These are phyloP conservation scores for Exophiala alcalophila DNA, from an alignment of 2,329 filamentous ascomycete species.

Conservation along the genomic window DNA sequence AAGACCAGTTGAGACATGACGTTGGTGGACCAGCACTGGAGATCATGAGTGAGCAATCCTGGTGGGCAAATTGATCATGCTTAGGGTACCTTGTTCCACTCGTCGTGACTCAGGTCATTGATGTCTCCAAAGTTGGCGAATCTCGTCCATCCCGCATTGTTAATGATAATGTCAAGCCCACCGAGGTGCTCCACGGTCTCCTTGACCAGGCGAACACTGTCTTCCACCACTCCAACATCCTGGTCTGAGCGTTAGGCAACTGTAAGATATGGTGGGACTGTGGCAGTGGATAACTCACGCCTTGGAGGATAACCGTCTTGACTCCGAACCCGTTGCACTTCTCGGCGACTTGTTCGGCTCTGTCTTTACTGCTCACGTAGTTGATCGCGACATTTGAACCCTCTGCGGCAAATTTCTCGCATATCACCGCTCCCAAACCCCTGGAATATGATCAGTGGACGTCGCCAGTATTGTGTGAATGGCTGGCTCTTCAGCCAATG, in stretches of 20 bases:
- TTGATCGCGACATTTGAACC: slow-evolving; percentile 72
- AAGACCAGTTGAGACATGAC: slow-evolving; percentile 56
- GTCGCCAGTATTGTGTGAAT: too few species aligned
- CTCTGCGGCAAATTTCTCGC: slow-evolving; percentile 63
- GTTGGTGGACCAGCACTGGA: slow-evolving; percentile 61
- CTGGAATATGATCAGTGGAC: too few species aligned
- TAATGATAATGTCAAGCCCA: slow-evolving; percentile 72
- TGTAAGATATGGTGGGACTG: not conserved
- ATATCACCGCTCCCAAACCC: slow-evolving; percentile 68
- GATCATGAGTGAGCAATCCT: slow-evolving; percentile 14
- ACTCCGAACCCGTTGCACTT: slow-evolving; percentile 54
- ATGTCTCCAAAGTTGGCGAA: slow-evolving; percentile 58
- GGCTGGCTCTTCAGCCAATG: too few species aligned
- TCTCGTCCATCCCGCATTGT: slow-evolving; percentile 69
- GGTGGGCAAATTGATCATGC: too few species aligned
- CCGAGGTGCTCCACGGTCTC: slow-evolving; percentile 61
- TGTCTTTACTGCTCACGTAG: slow-evolving; percentile 61
- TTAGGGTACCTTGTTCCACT: slow-evolving; percentile 58
- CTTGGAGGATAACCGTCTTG: slow-evolving; percentile 58
- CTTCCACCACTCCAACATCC: slow-evolving; percentile 60
- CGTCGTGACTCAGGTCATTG: slow-evolving; percentile 56
- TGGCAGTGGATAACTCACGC: slow-evolving; percentile 43
- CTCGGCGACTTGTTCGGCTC: slow-evolving; percentile 58
- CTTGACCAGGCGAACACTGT: slow-evolving; percentile 59
- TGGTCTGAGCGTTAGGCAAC: slow-evolving; percentile 34